Percentiles rank a stretch among this genome's conserved stretches.
Conservation (phyloP, 768 basidiomycete species). For the Phanerochaete carnosa region DNA sequence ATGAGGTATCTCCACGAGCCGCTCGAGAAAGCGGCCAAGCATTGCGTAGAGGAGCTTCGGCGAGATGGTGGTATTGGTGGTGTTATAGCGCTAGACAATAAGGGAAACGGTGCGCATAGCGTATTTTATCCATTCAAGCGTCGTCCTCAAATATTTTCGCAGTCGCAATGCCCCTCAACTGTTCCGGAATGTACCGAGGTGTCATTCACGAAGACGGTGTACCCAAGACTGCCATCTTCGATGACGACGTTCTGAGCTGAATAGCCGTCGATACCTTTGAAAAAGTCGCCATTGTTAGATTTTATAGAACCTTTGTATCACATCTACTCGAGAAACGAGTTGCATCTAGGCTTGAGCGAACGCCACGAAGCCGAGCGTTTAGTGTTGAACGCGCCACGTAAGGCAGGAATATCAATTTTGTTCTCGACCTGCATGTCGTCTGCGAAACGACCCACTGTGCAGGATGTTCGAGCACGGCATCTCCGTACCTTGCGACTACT, state of each 20-base stretch:
- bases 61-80: conserved; percentile 67
- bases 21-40: conserved; percentile 49
- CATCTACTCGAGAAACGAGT: too few species aligned
- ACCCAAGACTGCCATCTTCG: conserved; percentile 74
- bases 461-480: neutral
- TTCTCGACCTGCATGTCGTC: neutral
- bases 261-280: neutral
- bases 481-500: conserved; percentile 2
- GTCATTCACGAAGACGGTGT: conserved; percentile 66
- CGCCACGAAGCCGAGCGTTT: neutral
- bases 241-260: conserved; percentile 47
- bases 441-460: neutral
- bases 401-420: neutral
- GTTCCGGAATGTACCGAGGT: conserved; percentile 81
- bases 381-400: neutral
- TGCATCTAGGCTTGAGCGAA: too few species aligned
- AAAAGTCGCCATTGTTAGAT: neutral
- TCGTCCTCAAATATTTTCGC: neutral
- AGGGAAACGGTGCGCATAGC: conserved; percentile 61
- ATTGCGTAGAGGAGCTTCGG: conserved; percentile 56
- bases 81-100: conserved; percentile 65
- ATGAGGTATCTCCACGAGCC: conserved; percentile 60
- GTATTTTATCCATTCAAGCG: neutral
- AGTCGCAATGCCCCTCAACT: conserved; percentile 77
- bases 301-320: neutral